Evolutionary conservation across 495 filamentous ascomycete genomes (phyloP), one percentile per base, ranked within the genome.

Genomic region (Aspergillus hancockii): DNA sequence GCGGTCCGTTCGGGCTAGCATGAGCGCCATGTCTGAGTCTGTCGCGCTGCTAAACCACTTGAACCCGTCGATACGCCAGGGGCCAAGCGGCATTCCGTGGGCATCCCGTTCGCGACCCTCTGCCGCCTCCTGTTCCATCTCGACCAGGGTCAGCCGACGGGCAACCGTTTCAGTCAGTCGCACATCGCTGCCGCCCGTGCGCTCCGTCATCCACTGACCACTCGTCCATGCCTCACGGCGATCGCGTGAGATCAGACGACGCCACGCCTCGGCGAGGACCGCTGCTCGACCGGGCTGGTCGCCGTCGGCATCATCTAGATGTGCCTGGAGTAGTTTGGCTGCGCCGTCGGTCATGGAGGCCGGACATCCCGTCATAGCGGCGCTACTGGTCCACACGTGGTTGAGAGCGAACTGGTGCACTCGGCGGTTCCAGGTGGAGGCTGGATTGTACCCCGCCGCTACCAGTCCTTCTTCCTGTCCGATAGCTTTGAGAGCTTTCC

Each of bases 171-270:
- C 89, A 0, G 87, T 89, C 46, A 76, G 80, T 8, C 83, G 83
- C 4, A 91, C 86, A 60, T 93, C 90, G 57, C 84, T 88, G 2
- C 89, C 89, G 8, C 88, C 89, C 0, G 79, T 72, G n/a, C 89
- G 80, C 63, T 92, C 89, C 0, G 90, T 92, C 90, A 93, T 92
- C 90, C 90, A 93, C 66, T 92, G 89, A 0, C 90, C 89, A 36
- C 81, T 85, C 4, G 88, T 92, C 89, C 88, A 92, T 88, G 66
- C 16, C 72, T 70, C 13, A 73, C 61, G 23, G 66, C 82, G 77
- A 49, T 84, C 75, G 32, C 72, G 64, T 55, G 79, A 65, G 64
- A 90, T 74, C 47, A 88, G 72, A 66, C 72, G 22, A 45, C 58
- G 22, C 45, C 63, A 28, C 55, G 67, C 18, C 66, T 47, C 3